Base-by-base conservation (phyloP, 2,329 filamentous ascomycete species). In the Penicillium expansum region DNA sequence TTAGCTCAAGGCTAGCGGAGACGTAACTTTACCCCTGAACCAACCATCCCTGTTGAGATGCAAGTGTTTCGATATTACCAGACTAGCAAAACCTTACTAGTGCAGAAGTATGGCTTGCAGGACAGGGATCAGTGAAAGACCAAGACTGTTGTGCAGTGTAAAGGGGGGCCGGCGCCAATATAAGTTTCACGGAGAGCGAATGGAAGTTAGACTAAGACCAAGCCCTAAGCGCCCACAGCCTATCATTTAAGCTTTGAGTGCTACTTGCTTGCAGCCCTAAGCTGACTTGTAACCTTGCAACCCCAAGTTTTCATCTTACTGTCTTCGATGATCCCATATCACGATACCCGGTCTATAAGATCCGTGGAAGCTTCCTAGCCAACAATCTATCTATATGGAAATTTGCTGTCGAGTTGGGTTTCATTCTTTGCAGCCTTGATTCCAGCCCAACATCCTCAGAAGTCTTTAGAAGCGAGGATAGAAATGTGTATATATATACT, bases 111-210 rank as follows among this genome's bases (percentile, higher is more conserved):
- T 33, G 50, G 37, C n/a, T 20, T 38, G 24, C 20, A 22, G 18
- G 48, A 33, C 24, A 30, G 7, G n/a, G 18, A 10, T n/a, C 18
- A 4, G 32, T 22, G 20, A 13, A 10, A n/a, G 16, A 20, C 10
- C n/a, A 11, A 13, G 37, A 14, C 6, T 20, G 10, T 24, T 10
- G 20, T 5, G 44, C 11, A 22, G 5, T 13, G 14, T 4, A 37
- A 37, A 5, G 29, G 18, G 47, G 48, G 53, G 53, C 41, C 4
- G 41, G 53, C 48, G 53, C 48, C 41, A 52, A 56, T 37, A 55
- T 39, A 20, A 44, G 18, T 39, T 39, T 43, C 47, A 50, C 16
- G 16, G 37, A 50, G 39, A 47, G 44, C 48, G 48, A 56, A 56
- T 56, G 29, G 18, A 18, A 43, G 30, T 6, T 30, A 10, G 5